phyloP scores from a whole-genome alignment of 208 protist genomes.

The Leishmania aethiopica region DNA sequence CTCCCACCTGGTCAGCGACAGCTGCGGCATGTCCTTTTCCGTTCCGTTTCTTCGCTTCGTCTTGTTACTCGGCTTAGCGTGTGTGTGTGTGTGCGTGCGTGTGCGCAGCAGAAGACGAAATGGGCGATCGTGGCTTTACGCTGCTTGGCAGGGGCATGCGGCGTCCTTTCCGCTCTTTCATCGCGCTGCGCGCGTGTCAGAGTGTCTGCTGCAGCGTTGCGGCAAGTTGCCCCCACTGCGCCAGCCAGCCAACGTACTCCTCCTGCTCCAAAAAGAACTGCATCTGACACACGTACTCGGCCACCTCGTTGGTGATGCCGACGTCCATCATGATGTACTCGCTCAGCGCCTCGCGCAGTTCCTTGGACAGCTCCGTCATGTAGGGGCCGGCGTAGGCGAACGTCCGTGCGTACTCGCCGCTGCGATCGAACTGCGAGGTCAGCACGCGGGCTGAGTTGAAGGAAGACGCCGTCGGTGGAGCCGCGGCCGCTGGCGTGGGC shows the following conservation, averaged over 20 bases:
- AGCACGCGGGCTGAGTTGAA: constrained; percentile 33
- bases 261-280: constrained; percentile 86
- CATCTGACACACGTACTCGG: constrained; percentile 87
- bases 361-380: constrained; percentile 73
- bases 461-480: background rate
- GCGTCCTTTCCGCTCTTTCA: background rate
- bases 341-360: constrained; percentile 60
- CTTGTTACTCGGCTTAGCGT: background rate
- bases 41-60: background rate
- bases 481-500: background rate
- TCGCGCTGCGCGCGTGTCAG: background rate
- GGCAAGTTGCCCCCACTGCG: constrained; percentile 50
- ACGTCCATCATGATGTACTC: constrained; percentile 67
- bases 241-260: constrained; percentile 85
- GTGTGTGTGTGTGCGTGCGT: background rate
- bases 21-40: background rate
- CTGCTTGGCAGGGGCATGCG: background rate
- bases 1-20: background rate
- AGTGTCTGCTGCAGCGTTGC: constrained; percentile 17
- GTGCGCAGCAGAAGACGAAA: too few species aligned
- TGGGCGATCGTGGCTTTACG: background rate
- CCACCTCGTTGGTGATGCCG: constrained; percentile 56
- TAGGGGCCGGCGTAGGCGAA: constrained; percentile 77
- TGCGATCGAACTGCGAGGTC: constrained; percentile 36
- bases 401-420: constrained; percentile 55